Evolutionary conservation across 495 filamentous ascomycete genomes (phyloP), one percentile per base, ranked within the genome.

Genomic region (Xylaria curta): DNA sequence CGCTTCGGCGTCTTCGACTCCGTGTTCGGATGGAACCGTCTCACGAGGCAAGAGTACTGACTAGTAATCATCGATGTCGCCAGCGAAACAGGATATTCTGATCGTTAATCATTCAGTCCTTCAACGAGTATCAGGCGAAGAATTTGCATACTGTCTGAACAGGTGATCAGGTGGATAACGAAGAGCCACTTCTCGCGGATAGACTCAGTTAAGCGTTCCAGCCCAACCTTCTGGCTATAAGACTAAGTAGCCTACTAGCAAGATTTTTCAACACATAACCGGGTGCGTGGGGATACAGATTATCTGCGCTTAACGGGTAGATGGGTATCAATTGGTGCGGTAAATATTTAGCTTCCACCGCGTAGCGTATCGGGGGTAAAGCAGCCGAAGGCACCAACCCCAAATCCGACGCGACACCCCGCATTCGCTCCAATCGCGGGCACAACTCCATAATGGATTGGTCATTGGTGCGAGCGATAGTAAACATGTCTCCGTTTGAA

Each of bases 271-370:
- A 19, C n/a, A 28, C 46, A 21, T 7, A 26, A 67, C 47, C 47
- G 33, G 63, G 33, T 42, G 49, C 65, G 65, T 67, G 65, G 65
- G 65, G 65, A 42, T 42, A 28, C 2, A 24, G 40, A 26, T 36
- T 38, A 38, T 31, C 26, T 21, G 5, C 19, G 10, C 7, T 38
- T 12, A n/a, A 38, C 8, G 10, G 12, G 24, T 15, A 17, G 28
- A 60, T 40, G n/a, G 47, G 17, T 36, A 28, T 49, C 69, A 72
- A 72, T 72, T 72, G 70, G 70, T 72, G 70, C 70, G 70, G 70
- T 44, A 72, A 72, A 56, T 51, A n/a, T 26, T 66, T 66, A 42
- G 63, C 51, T 44, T 40, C 8, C 21, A 46, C 63, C 31, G 21
- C 36, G 33, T 60, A 56, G 63, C 54, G 49, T 15, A 54, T 72